Percentiles rank a stretch among this genome's conserved stretches.
Evolutionary conservation across 495 filamentous ascomycete genomes (phyloP).

Genomic region (Aspergillus bridgeri): DNA sequence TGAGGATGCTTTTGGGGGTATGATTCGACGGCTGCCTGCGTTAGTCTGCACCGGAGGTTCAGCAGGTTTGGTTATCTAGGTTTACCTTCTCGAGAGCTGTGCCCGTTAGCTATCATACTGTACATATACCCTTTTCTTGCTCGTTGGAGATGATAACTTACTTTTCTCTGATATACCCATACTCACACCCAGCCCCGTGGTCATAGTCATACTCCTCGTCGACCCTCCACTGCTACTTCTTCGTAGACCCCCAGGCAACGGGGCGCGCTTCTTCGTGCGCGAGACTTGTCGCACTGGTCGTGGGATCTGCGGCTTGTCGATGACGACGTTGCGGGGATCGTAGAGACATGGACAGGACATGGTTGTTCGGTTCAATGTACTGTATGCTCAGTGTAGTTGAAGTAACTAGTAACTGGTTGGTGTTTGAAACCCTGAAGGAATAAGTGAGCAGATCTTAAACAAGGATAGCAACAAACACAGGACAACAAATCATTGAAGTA

Average conservation of each 20-base stretch:
- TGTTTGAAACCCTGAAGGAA: too few relatives aligned
- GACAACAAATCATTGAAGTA: too few relatives aligned
- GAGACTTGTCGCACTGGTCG: constrained; percentile 12
- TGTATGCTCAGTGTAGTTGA: neutral
- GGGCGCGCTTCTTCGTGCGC: constrained; percentile 1
- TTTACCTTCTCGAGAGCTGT: neutral
- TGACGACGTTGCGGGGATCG: constrained; percentile 8
- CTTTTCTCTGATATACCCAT: neutral
- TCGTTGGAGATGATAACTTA: neutral
- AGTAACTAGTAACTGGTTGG: too few relatives aligned
- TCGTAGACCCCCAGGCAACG: constrained; percentile 10
- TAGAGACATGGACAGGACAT: constrained; percentile 13
- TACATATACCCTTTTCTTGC: neutral
- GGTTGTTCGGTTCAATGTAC: neutral
- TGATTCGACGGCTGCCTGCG: neutral
- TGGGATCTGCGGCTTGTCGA: constrained; percentile 14
- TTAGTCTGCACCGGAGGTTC: neutral
- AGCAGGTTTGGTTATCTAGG: neutral
- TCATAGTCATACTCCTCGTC: neutral
- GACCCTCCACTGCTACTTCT: neutral
- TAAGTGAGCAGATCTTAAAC: too few relatives aligned
- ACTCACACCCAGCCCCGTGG: too few relatives aligned
- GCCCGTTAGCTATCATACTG: neutral
- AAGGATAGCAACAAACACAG: too few relatives aligned
- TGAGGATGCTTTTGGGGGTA: constrained; percentile 9